Evolutionary conservation across 345 rosid species (phyloP), one percentile per base, ranked within the genome.

Genomic region (Carallia brachiata): DNA sequence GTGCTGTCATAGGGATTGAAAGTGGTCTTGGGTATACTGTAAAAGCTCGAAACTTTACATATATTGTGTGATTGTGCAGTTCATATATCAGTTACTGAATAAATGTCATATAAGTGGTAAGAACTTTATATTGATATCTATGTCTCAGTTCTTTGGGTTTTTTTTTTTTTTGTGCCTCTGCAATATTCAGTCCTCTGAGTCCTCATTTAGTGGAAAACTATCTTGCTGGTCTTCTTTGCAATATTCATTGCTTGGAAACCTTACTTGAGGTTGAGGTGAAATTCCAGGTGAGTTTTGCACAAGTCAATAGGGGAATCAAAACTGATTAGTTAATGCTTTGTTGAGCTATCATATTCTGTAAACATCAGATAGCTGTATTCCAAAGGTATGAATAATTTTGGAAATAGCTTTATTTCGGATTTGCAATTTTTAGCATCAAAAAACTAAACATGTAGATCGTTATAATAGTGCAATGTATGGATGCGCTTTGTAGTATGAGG

Each of bases 11-110:
- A 84, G 83, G 78, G 76, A 77, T 75, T 55, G 67, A 63, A 74
- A 75, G 69, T 71, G 67, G 71, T 78, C 75, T 69, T 78, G 75
- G 72, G 80, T 78, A 84, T 84, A 87, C 84, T 84, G 88, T 84
- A 87, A 81, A 82, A 81, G 79, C 75, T 78, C 61, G 60, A 66
- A 75, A 56, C 32, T 77, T 71, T 71, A 61, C 64, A 61, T 47
- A 61, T 68, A 69, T 75, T 60, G 72, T 72, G 80, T 70, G 69
- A 65, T 71, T 77, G 79, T 83, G 82, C 75, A 72, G 81, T 75
- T 72, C 70, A 77, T 69, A 75, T 78, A 50, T 77, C 70, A 76
- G 71, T 77, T 75, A 44, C 67, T 72, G 73, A 69, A 67, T 71
- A 68, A 74, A 66, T 68, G 62, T 70, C 64, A 65, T 74, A 73